Evolutionary conservation across 1,284 basidiomycete genomes (phyloP).

Genomic region (Leccinum insolens): DNA sequence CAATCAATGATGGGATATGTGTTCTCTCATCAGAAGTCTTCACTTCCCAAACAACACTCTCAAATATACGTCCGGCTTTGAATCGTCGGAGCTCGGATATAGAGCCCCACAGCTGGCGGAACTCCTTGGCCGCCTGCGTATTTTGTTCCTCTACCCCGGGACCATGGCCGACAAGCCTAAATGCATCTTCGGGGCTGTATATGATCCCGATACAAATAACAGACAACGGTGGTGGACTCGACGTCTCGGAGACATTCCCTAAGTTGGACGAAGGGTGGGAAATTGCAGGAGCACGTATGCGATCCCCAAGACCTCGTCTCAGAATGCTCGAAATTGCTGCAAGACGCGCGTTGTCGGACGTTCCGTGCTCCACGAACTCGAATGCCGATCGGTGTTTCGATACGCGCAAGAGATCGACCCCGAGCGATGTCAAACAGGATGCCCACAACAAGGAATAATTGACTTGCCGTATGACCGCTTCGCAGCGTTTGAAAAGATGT

Average conservation of each 20-base stretch:
- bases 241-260: conserved; percentile 52
- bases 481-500: conserved; percentile 63
- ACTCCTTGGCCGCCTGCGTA: conserved; percentile 55
- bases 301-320: conserved; percentile 70
- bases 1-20: conserved; percentile 77
- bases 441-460: conserved; percentile 14
- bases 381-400: conserved; percentile 50
- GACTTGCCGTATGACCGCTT: conserved; percentile 62
- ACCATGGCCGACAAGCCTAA: conserved; percentile 87
- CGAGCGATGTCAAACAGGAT: conserved; percentile 31
- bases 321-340: conserved; percentile 58
- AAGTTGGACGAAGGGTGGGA: conserved; percentile 51
- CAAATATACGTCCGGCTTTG: conserved; percentile 92
- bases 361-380: conserved; percentile 62
- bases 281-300: conserved; percentile 62
- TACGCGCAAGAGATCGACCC: conserved; percentile 63
- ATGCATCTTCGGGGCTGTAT: conserved; percentile 71
- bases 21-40: conserved; percentile 75
- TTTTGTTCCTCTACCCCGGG: conserved; percentile 72
- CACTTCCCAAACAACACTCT: conserved; percentile 94
- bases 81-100: conserved; percentile 95
- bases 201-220: conserved; percentile 73
- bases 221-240: conserved; percentile 46
- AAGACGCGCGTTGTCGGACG: conserved; percentile 57
- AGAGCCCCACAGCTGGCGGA: conserved; percentile 89